phyloP scores from a whole-genome alignment of 306 rosid genomes.

The Cucurbita argyrosperma region DNA sequence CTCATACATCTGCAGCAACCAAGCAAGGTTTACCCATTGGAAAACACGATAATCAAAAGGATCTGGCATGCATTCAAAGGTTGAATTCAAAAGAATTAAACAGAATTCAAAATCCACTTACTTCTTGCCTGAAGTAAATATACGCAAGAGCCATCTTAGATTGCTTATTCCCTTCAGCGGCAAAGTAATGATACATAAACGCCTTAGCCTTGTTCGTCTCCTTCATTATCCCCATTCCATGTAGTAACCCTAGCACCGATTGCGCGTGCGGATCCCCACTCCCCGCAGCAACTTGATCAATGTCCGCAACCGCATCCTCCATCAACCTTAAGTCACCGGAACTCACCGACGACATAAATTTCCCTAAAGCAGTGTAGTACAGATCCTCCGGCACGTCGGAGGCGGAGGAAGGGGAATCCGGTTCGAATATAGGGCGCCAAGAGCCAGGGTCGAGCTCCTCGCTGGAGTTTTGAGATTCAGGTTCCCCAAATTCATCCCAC shows the following conservation, averaged over 20 bases:
- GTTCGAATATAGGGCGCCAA: constrained; percentile 86
- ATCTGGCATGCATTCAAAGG: background rate
- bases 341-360: constrained; percentile 37
- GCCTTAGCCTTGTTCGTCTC: constrained; percentile 58
- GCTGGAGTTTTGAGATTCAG: constrained; percentile 47
- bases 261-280: constrained; percentile 48
- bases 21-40: background rate
- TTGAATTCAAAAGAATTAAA: background rate
- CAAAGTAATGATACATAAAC: constrained; percentile 59
- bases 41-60: background rate
- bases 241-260: constrained; percentile 68
- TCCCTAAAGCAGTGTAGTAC: constrained; percentile 43
- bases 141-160: constrained; percentile 96
- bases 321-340: constrained; percentile 32
- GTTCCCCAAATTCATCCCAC: constrained; percentile 87
- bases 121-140: constrained; percentile 76
- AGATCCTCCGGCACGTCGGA: constrained; percentile 15
- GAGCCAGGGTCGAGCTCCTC: constrained; percentile 83
- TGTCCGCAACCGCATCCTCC: constrained; percentile 50
- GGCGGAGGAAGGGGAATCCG: constrained; percentile 22
- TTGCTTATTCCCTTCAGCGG: constrained; percentile 73
- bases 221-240: constrained; percentile 56
- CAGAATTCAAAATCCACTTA: constrained; percentile 11
- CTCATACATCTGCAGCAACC: constrained; percentile 59
- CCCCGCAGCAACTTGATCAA: constrained; percentile 27